Percentiles rank a stretch among this genome's conserved stretches.
These are phyloP conservation scores for Corynascus novoguineensis DNA, from an alignment of 495 filamentous ascomycete species.

Conservation along the genomic window DNA sequence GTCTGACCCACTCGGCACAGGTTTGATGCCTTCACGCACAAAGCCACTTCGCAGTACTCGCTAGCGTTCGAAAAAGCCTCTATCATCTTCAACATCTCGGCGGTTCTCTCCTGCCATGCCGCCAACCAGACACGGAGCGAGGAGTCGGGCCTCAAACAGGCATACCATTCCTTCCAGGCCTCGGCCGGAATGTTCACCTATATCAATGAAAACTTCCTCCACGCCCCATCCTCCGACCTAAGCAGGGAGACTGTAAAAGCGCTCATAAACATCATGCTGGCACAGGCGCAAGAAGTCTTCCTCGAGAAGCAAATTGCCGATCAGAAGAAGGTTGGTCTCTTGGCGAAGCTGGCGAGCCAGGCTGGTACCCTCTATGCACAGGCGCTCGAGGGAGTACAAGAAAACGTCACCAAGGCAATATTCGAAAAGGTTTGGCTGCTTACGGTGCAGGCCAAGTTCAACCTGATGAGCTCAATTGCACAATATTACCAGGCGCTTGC, in stretches of 20 bases:
- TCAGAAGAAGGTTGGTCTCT: conserved; percentile 83
- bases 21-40: conserved; percentile 98
- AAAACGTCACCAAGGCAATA: conserved; percentile 83
- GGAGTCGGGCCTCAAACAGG: conserved; percentile 87
- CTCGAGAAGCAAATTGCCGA: conserved; percentile 93
- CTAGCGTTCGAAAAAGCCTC: conserved; percentile 98
- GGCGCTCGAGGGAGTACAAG: conserved; percentile 81
- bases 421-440: conserved; percentile 96
- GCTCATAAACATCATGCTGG: conserved; percentile 84
- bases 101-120: conserved; percentile 92
- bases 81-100: conserved; percentile 99
- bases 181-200: conserved; percentile 99
- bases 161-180: conserved; percentile 97
- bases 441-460: conserved; percentile 80
- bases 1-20: conserved; percentile 44
- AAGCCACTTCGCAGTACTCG: conserved; percentile 90
- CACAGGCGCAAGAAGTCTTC: conserved; percentile 94
- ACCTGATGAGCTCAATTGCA: conserved; percentile 76
- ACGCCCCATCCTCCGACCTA: conserved; percentile 90
- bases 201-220: conserved; percentile 98
- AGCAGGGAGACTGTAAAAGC: conserved; percentile 94
- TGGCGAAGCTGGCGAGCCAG: conserved; percentile 90
- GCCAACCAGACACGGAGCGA: conserved; percentile 88
- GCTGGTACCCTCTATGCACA: conserved; percentile 83
- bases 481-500: conserved; percentile 93